phyloP scores from a whole-genome alignment of 768 basidiomycete genomes.

The Boletus rubroflammeus region DNA sequence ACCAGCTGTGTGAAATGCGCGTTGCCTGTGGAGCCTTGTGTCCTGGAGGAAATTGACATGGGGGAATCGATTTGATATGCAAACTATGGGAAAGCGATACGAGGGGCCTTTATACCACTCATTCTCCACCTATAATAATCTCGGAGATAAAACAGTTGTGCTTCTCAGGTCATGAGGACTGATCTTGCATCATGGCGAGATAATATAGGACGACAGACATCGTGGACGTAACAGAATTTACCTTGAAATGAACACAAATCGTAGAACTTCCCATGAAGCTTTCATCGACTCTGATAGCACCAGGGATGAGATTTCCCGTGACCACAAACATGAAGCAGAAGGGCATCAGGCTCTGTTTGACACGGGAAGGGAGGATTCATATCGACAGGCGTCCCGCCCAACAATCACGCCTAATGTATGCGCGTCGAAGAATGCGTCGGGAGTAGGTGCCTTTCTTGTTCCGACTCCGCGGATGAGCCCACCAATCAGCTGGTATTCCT shows the following conservation, averaged over 20 bases:
- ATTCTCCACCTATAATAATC: not conserved
- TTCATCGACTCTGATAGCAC: not conserved
- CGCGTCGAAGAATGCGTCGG: not conserved
- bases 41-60: conserved; percentile 22
- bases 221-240: not conserved
- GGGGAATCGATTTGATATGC: not conserved
- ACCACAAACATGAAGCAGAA: not conserved
- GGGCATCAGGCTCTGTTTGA: not conserved
- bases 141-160: not conserved
- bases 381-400: not conserved
- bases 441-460: not conserved
- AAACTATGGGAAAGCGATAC: not conserved
- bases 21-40: conserved; percentile 21
- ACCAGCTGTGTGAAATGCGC: conserved; percentile 17
- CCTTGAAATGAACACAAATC: not conserved
- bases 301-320: not conserved
- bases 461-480: not conserved
- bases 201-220: not conserved
- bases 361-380: not conserved
- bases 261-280: not conserved
- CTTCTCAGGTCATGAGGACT: not conserved
- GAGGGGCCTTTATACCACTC: not conserved
- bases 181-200: not conserved
- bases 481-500: not conserved
- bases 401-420: not conserved